phyloP scores from a whole-genome alignment of 1,139 yeast genomes.

The Hyphopichia burtonii region DNA sequence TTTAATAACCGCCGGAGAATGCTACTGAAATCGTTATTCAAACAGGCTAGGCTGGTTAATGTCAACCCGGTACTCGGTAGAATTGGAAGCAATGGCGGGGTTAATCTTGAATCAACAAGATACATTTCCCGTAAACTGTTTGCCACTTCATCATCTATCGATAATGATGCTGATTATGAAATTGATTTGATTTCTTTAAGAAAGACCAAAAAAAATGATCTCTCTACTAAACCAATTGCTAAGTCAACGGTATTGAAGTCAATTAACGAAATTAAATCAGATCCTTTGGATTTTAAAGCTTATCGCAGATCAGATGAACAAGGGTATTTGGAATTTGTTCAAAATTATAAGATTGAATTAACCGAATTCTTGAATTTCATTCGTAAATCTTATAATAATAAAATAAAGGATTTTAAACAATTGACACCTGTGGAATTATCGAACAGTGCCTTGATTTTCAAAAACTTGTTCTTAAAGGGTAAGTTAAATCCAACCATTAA shows the following conservation, averaged over 20 bases:
- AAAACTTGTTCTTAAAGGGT: slow-evolving; percentile 21
- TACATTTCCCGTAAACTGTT: slow-evolving; percentile 2
- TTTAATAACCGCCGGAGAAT: not conserved
- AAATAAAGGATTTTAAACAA: slow-evolving; percentile 21
- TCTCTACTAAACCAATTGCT: not conserved
- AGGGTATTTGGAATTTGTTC: slow-evolving; percentile 18
- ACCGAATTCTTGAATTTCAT: slow-evolving; percentile 23
- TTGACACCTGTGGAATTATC: slow-evolving; percentile 28
- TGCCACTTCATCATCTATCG: slow-evolving; percentile 12
- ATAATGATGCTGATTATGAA: slow-evolving; percentile 27
- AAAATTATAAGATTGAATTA: slow-evolving; percentile 20
- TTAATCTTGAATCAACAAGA: not conserved
- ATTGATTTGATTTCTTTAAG: slow-evolving; percentile 36
- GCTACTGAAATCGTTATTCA: not conserved
- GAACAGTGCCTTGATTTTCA: slow-evolving; percentile 29
- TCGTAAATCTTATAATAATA: slow-evolving; percentile 19
- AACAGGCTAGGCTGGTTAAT: not conserved
- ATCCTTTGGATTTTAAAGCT: slow-evolving; percentile 9
- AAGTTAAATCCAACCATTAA: slow-evolving; percentile 16
- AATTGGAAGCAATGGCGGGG: not conserved
- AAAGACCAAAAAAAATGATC: slow-evolving; percentile 18
- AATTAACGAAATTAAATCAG: slow-evolving; percentile 6
- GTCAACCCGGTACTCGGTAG: not conserved
- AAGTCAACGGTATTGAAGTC: slow-evolving; percentile 3
- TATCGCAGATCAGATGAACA: slow-evolving; percentile 6